Evolutionary conservation across 805 yeast genomes (phyloP), one percentile per base, ranked within the genome.

Genomic region (Suhomyces canberraensis): DNA sequence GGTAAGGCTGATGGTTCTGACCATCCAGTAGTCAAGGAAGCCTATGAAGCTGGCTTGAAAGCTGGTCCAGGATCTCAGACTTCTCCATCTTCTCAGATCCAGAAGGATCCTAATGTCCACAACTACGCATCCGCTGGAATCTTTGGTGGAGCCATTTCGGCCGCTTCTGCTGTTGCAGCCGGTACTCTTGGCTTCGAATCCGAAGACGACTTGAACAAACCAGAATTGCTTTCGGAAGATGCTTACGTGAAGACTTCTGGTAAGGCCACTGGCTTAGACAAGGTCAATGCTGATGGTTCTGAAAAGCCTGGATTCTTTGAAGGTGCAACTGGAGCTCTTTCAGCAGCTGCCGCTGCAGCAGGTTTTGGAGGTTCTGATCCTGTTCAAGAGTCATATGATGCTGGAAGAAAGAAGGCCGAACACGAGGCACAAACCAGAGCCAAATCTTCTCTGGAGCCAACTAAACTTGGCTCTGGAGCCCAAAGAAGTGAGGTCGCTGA

Each of bases 91-190:
- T 24, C 26, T 6, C 8, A 20, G 9, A 7, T 7, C 22, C 7
- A 20, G 22, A 20, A 24, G 11, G 11, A 5, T 13, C 7, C 6
- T 8, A 8, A n/a, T 5, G 14, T 5, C 30, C 9, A 27, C 30
- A 9, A 13, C 8, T 13, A 17, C 9, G 19, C 19, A 25, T 30
- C 35, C 8, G 42, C 44, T 8, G 47, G 46, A 15, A 11, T 34
- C n/a, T 40, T 47, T 11, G 53, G 44, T 16, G 52, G 51, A 11
- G 48, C 46, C 20, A 29, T 26, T 7, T 46, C 41, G 18, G 42
- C 48, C n/a, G 29, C 40, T 16, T 33, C 36, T 8, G 40, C 36
- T 4, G 31, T 39, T 22, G 51, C 44, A 16, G 44, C 46, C 13
- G 41, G 18, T 16, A 30, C 46, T 11, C 29, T 39, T 13, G 40